Conservation (phyloP, 2,329 filamentous ascomycete genomes). For the Grosmannia serpens region DNA sequence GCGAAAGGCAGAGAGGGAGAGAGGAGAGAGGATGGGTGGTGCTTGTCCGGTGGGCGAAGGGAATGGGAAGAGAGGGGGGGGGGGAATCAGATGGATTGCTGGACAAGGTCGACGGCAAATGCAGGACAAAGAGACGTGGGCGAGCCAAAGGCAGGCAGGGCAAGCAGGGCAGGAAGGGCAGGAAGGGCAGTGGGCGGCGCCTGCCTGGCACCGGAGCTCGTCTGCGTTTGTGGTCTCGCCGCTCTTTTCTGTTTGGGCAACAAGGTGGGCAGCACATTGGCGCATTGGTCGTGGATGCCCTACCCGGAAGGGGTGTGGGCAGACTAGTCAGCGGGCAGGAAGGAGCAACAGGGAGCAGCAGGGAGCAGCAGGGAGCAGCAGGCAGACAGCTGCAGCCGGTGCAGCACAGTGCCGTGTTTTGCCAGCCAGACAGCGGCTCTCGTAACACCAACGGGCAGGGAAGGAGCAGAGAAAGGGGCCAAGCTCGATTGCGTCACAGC, state of each 20-base stretch:
- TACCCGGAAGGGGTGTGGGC: background rate
- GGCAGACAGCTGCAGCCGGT: background rate
- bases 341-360: background rate
- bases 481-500: no score
- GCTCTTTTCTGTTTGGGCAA: background rate
- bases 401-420: background rate
- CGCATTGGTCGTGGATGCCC: background rate
- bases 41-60: no score
- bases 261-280: background rate
- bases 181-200: background rate
- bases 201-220: background rate
- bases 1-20: background rate
- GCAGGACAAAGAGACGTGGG: background rate
- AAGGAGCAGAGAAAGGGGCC: no score
- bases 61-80: background rate
- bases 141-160: background rate
- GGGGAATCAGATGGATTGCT: background rate
- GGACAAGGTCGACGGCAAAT: background rate
- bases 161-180: background rate
- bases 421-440: no score
- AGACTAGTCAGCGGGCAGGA: background rate
- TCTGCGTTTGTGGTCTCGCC: background rate
- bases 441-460: no score
- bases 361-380: no score
- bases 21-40: background rate